phyloP scores from a whole-genome alignment of 495 filamentous ascomycete species.

The Penicillium bialowiezense region DNA sequence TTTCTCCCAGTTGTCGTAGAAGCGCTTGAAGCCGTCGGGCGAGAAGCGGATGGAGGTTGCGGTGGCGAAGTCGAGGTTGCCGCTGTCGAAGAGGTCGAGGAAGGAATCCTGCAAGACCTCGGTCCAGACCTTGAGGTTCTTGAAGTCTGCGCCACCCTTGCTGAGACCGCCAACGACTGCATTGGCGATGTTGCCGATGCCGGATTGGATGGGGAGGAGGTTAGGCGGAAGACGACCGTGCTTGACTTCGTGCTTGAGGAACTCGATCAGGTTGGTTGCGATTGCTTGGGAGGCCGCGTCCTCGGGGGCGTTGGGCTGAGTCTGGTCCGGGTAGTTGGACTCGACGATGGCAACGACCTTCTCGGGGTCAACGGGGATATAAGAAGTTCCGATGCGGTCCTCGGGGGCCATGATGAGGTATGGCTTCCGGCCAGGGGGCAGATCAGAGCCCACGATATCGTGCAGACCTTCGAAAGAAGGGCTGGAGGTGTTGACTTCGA shows the following conservation, averaged over 20 bases:
- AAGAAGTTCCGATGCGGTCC: conserved; percentile 79
- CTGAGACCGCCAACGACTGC: conserved; percentile 84
- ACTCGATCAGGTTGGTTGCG: conserved; percentile 80
- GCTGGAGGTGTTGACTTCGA: conserved; percentile 86
- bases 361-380: conserved; percentile 87
- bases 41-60: conserved; percentile 91
- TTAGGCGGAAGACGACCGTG: conserved; percentile 74
- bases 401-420: conserved; percentile 78
- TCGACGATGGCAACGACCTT: conserved; percentile 85
- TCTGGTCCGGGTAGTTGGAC: conserved; percentile 81
- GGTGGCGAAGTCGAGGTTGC: conserved; percentile 86
- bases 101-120: conserved; percentile 93
- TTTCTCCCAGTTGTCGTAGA: conserved; percentile 80
- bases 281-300: conserved; percentile 72
- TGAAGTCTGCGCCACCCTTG: conserved; percentile 73
- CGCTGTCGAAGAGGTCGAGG: conserved; percentile 90
- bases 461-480: conserved; percentile 87
- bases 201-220: conserved; percentile 81
- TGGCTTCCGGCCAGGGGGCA: conserved; percentile 78
- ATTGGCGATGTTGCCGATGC: conserved; percentile 94
- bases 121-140: conserved; percentile 87
- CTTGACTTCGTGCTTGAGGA: conserved; percentile 76
- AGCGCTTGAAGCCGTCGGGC: conserved; percentile 86
- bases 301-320: conserved; percentile 69
- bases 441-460: conserved; percentile 84